Evolutionary conservation across 768 basidiomycete genomes (phyloP), one percentile per base, ranked within the genome.

Genomic region (Pulveroboletus sp.): DNA sequence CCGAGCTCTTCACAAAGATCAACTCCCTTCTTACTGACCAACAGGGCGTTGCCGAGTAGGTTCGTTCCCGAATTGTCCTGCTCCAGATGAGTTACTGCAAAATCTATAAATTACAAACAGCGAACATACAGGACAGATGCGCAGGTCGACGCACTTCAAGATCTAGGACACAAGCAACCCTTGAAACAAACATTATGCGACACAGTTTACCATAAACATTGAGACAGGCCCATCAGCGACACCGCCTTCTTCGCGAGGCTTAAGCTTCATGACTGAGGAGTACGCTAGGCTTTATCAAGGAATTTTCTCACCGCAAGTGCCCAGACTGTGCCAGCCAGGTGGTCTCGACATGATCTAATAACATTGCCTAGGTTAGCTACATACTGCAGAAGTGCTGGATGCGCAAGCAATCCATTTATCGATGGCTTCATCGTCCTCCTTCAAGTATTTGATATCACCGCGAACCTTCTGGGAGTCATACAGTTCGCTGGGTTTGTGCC

Each of bases 281-380:
- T 19, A 16, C 0, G 20, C 40, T 19, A n/a, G 5, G 10, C 27
- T 20, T 32, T 24, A 11, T 2, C 27, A 25, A 19, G 21, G 13
- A n/a, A 4, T 3, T 17, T 3, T 13, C 33, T 21, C 40, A 56
- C 55, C 81, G 74, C 51, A 52, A 40, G 57, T 53, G 63, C 80
- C 82, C 43, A 85, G 72, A 63, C 79, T 82, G 73, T 87, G 85
- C 85, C 85, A 86, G 85, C 85, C 85, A 86, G 47, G 84, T 86
- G 10, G 85, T 85, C 73, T 85, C 85, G 57, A 87, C 84, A 63
- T 85, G 82, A 64, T 84, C 71, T 45, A 35, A 11, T 19, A 24
- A 32, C 21, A 17, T 29, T 27, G 21, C n/a, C n/a, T 3, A 40
- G 27, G 4, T 40, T 11, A 27, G 25, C 29, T 19, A 32, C 13